Evolutionary conservation across 2,329 filamentous ascomycete species (phyloP).

Genomic region (Trichoderma afroharzianum): DNA sequence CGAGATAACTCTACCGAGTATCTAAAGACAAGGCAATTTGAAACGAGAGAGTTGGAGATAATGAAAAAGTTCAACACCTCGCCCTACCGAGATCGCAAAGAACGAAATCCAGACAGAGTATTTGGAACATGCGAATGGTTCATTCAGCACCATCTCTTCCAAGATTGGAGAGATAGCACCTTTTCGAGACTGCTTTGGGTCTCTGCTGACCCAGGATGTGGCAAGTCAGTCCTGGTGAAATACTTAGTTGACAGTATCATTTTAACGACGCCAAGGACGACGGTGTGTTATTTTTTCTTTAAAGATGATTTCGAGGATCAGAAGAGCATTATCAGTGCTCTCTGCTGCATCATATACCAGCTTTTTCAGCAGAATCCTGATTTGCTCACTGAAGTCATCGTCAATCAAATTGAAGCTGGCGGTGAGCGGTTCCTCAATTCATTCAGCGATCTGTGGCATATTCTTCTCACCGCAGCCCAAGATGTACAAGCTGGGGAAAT

Average conservation of each 20-base stretch:
- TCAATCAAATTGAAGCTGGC: background rate
- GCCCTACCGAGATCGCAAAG: conserved; percentile 16
- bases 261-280: conserved; percentile 17
- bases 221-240: conserved; percentile 41
- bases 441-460: background rate
- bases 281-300: background rate
- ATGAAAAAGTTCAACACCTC: conserved; percentile 1
- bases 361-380: background rate
- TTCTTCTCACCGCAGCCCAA: background rate
- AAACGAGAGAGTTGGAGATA: background rate
- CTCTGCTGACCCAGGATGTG: conserved; percentile 42
- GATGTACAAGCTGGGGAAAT: background rate
- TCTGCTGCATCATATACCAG: background rate
- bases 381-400: background rate
- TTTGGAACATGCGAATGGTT: background rate
- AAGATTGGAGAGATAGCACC: background rate
- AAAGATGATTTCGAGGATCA: background rate
- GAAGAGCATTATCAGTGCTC: background rate
- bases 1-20: background rate
- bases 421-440: background rate
- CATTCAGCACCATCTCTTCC: background rate
- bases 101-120: background rate
- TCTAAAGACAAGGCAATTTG: background rate
- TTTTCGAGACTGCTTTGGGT: conserved; percentile 21
- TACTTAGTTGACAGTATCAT: conserved; percentile 34